Base-by-base conservation (phyloP, 805 yeast species). In the Kuraishia molischiana region DNA sequence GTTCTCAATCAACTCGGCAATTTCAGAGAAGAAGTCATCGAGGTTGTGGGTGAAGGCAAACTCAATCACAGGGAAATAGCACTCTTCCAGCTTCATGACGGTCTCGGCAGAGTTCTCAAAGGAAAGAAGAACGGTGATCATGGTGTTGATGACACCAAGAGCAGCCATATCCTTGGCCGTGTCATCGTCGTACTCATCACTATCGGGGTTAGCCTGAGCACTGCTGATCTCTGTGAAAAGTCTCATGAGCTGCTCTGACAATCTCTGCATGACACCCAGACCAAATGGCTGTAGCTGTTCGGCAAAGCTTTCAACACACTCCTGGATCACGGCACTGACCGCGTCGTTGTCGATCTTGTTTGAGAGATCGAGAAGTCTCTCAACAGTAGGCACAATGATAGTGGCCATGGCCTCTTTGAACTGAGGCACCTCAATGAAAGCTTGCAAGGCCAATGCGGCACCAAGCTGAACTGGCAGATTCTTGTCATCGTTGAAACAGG, bases 261-360 rank as follows among this genome's bases (percentile, higher is more conserved):
- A 60, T 53, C 78, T 72, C 46, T 58, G 48, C 65, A 60, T 61
- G 46, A 83, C 59, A 39, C 77, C 79, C 21, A 77, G 72, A 19
- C 95, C 95, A 56, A 86, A 90, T 19, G 98, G 97, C 44, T 89
- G 92, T 47, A 90, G 67, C 58, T 90, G 94, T 45, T 79, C 84
- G 4, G 95, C 72, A 58, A 82, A 92, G 41, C 74, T 76, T 52
- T 89, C 96, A 22, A 90, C 97, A 54, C 92, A 81, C 50, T 89
- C 96, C 64, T 90, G 97, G 81, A 90, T 86, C 5, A 90, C 95
- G 19, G 81, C 83, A 18, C 95, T 77, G 21, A 92, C 71, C 2
- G 87, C 74, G 52, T 92, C 98, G 41, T 82, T 77, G 50, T 90
- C 98, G 45, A 89, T 76, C 41, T 79, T 78, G 51, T 85, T 80